Percentiles rank a stretch among this genome's conserved stretches.
These are phyloP conservation scores for Pterula multifida DNA, from an alignment of 1,284 basidiomycete species.

Conservation along the genomic window DNA sequence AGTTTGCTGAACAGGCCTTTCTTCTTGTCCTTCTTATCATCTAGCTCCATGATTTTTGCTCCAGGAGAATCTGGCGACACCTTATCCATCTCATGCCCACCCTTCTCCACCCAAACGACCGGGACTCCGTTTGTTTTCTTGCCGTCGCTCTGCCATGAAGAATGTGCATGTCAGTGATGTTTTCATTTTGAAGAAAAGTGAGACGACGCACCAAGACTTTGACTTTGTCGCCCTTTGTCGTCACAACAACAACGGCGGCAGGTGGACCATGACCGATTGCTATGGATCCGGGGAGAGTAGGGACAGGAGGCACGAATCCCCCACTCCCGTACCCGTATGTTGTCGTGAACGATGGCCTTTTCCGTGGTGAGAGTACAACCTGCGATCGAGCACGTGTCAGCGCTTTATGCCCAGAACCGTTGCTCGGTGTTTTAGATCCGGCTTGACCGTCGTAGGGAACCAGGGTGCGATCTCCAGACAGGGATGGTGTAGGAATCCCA, in stretches of 20 bases:
- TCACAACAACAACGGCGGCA: not conserved
- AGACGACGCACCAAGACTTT: not conserved
- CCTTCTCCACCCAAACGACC: not conserved
- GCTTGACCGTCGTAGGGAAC: not conserved
- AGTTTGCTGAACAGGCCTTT: no score
- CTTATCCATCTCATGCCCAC: no score
- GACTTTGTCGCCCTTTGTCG: not conserved
- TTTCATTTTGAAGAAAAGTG: not conserved
- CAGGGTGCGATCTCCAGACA: no score
- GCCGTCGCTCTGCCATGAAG: not conserved
- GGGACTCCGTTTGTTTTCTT: not conserved
- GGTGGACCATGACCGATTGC: not conserved
- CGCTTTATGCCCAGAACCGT: not conserved
- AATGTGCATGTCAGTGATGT: not conserved
- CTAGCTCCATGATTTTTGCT: no score
- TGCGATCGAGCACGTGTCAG: not conserved
- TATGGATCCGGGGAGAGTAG: not conserved
- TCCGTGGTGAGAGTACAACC: not conserved
- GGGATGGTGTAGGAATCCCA: no score
- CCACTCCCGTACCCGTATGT: not conserved
- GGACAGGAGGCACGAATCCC: not conserved
- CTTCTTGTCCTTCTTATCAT: no score
- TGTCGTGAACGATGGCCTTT: not conserved
- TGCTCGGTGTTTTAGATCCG: not conserved
- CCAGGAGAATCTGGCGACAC: no score